These are phyloP conservation scores for Arthrobotrys entomopaga DNA, from an alignment of 2,329 filamentous ascomycete genomes.

Conservation along the genomic window DNA sequence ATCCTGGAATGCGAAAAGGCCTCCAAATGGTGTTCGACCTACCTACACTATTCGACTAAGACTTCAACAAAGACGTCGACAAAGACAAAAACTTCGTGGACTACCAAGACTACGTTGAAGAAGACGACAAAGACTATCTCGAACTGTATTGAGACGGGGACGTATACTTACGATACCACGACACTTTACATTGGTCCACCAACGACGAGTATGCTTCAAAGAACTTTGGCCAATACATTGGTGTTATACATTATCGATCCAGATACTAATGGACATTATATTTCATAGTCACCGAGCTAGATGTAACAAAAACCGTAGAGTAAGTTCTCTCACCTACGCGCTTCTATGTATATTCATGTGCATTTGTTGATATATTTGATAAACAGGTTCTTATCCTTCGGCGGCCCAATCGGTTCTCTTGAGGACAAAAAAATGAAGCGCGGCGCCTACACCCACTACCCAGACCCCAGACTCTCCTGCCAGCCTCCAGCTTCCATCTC, in stretches of 20 bases:
- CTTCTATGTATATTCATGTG: neutral
- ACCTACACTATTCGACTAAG: conserved; percentile 21
- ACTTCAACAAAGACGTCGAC: conserved; percentile 23
- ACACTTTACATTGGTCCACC: conserved; percentile 33
- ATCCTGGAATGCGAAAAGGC: conserved; percentile 33
- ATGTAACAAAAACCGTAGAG: conserved; percentile 23
- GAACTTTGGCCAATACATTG: too few relatives aligned
- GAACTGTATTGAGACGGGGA: conserved; percentile 18
- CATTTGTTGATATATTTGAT: neutral
- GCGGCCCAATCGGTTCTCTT: conserved; percentile 18
- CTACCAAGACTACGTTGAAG: conserved; percentile 3
- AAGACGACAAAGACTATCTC: conserved; percentile 7
- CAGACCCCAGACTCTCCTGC: conserved; percentile 24
- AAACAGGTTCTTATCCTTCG: conserved; percentile 32
- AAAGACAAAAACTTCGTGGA: conserved; percentile 7
- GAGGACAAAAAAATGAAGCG: conserved; percentile 31
- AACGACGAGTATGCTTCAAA: conserved; percentile 26
- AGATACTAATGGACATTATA: neutral
- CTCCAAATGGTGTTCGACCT: conserved; percentile 18
- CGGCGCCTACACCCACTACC: conserved; percentile 16
- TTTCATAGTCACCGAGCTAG: conserved; percentile 27
- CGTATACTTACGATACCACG: conserved; percentile 44
- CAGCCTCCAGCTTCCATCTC: conserved; percentile 26
- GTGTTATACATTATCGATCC: neutral
- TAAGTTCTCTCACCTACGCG: neutral